phyloP scores from a whole-genome alignment of 2,329 filamentous ascomycete genomes.

The Ceratocystis lukuohia region DNA sequence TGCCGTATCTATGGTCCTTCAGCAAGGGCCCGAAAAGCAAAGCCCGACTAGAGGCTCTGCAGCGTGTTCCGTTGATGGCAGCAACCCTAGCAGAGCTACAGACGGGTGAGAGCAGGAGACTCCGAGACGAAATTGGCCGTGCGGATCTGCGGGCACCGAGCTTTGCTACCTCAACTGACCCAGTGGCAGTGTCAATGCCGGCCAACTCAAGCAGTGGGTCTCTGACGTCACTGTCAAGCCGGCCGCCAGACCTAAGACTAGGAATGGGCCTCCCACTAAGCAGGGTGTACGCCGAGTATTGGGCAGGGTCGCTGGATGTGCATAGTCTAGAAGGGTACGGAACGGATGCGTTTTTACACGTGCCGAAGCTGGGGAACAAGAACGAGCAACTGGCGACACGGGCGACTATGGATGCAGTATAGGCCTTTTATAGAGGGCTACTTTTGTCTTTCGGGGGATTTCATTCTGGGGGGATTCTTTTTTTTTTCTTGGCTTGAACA shows the following conservation, averaged over 20 bases:
- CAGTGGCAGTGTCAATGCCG: neutral
- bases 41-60: conserved; percentile 69
- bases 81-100: conserved; percentile 83
- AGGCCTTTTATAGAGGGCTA: conserved; percentile 19
- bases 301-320: conserved; percentile 82
- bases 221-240: conserved; percentile 62
- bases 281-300: conserved; percentile 92
- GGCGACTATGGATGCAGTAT: conserved; percentile 65
- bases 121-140: conserved; percentile 30
- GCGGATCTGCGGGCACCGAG: conserved; percentile 32
- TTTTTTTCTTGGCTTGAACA: neutral
- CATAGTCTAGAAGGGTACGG: conserved; percentile 93
- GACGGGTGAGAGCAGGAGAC: conserved; percentile 7
- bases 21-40: conserved; percentile 76
- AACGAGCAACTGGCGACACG: conserved; percentile 81
- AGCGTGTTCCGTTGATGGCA: conserved; percentile 76
- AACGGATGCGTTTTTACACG: conserved; percentile 89
- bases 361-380: conserved; percentile 93
- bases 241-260: conserved; percentile 73
- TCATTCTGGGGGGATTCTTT: neutral
- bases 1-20: conserved; percentile 93
- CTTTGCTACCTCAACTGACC: conserved; percentile 24
- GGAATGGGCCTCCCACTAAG: conserved; percentile 92
- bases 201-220: conserved; percentile 40
- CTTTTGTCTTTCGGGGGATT: neutral